Conservation (phyloP, 202 grass and related monocot genomes). For the Alloteropsis angusta region DNA sequence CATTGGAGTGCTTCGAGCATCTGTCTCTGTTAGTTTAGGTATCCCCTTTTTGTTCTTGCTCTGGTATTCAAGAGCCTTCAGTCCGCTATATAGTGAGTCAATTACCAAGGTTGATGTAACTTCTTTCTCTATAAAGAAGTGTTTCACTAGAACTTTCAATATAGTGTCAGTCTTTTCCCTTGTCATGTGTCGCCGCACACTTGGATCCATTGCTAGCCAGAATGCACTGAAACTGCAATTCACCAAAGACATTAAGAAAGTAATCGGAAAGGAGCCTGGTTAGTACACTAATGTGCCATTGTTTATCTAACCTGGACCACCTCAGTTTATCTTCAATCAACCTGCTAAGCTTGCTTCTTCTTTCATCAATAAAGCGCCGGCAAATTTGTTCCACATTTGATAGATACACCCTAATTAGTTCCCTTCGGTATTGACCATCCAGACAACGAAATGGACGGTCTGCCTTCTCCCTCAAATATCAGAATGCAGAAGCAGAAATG, state of each 20-base stretch:
- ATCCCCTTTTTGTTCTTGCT: conserved; percentile 58
- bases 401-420: conserved; percentile 77
- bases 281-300: neutral
- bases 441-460: conserved; percentile 82
- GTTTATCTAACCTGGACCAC: conserved; percentile 71
- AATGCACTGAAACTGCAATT: conserved; percentile 67
- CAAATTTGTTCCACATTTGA: conserved; percentile 94
- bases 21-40: conserved; percentile 35
- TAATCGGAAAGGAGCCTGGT: neutral
- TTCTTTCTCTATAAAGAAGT: conserved; percentile 88
- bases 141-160: conserved; percentile 75
- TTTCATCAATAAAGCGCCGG: conserved; percentile 76
- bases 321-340: conserved; percentile 77
- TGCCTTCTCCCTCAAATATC: conserved; percentile 77
- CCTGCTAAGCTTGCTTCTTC: conserved; percentile 61
- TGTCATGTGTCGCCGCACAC: conserved; percentile 53
- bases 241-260: neutral
- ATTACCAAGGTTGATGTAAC: conserved; percentile 89
- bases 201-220: conserved; percentile 66
- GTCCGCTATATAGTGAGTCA: conserved; percentile 68
- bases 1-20: conserved; percentile 46
- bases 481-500: conserved; percentile 47
- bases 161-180: conserved; percentile 73
- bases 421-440: conserved; percentile 78
- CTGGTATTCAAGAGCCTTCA: conserved; percentile 70